Evolutionary conservation across 1,284 basidiomycete genomes (phyloP).

Genomic region (Rhizopogon parksii): DNA sequence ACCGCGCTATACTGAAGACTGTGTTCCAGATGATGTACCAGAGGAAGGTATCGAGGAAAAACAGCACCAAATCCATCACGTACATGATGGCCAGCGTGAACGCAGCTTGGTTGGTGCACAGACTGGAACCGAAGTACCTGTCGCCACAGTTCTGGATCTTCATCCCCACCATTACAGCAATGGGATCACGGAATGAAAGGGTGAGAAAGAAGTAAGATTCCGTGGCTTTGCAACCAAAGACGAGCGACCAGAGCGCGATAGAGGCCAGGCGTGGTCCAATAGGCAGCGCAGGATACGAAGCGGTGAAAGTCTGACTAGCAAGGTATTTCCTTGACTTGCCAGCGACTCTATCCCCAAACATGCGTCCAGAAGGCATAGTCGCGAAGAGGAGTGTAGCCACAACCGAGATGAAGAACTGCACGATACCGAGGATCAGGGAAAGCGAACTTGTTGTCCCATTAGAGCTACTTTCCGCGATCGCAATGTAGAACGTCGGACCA

Average conservation of each 20-base stretch:
- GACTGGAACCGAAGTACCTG: conserved; percentile 70
- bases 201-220: conserved; percentile 97
- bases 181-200: conserved; percentile 85
- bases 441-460: conserved; percentile 56
- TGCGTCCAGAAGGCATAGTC: conserved; percentile 84
- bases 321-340: conserved; percentile 92
- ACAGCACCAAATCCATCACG: conserved; percentile 89
- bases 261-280: conserved; percentile 63
- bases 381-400: conserved; percentile 78
- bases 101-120: conserved; percentile 85
- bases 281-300: conserved; percentile 75
- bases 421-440: conserved; percentile 82
- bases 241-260: conserved; percentile 75
- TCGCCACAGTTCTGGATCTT: conserved; percentile 83
- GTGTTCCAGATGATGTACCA: conserved; percentile 99
- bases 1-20: conserved; percentile 83
- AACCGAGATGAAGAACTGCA: conserved; percentile 88
- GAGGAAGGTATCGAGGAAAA: conserved; percentile 96
- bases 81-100: conserved; percentile 96
- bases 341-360: conserved; percentile 93
- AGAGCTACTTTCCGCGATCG: conserved; percentile 53
- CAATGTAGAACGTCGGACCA: conserved; percentile 89
- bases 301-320: conserved; percentile 93
- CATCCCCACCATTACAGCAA: conserved; percentile 90
- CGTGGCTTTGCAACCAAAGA: conserved; percentile 90